Percentiles rank a stretch among this genome's conserved stretches.
Evolutionary conservation across 768 basidiomycete genomes (phyloP).

Genomic region (Megacollybia marginata): DNA sequence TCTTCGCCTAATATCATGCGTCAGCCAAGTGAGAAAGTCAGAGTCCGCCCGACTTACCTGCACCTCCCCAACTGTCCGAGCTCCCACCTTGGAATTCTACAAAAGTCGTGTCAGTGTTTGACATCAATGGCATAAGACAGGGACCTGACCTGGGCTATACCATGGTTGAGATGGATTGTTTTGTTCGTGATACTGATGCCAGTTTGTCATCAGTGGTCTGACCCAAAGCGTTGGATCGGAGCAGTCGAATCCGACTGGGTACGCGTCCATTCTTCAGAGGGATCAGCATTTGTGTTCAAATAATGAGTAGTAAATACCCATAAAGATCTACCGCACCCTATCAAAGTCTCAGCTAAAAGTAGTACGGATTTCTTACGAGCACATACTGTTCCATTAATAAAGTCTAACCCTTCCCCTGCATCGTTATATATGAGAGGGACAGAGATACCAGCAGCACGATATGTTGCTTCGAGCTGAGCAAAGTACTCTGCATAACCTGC

Average conservation of each 20-base stretch:
- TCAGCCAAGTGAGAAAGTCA: too few species aligned
- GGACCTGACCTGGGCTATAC: not conserved
- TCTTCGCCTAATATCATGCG: slow-evolving; percentile 33
- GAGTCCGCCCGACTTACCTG: too few species aligned
- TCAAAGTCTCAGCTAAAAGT: not conserved
- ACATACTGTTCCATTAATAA: slow-evolving; percentile 39
- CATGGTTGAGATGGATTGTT: slow-evolving; percentile 1
- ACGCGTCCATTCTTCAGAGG: slow-evolving; percentile 29
- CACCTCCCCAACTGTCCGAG: slow-evolving; percentile 46
- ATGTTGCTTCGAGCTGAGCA: slow-evolving; percentile 29
- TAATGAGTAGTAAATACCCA: slow-evolving; percentile 22
- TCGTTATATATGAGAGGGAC: slow-evolving; percentile 54
- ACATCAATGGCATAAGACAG: not conserved
- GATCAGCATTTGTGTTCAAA: slow-evolving; percentile 3
- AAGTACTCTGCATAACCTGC: slow-evolving; percentile 42
- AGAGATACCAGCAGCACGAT: slow-evolving; percentile 21
- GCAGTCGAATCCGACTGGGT: slow-evolving; percentile 53
- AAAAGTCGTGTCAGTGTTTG: not conserved
- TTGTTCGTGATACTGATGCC: not conserved
- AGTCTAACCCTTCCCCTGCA: slow-evolving; percentile 28
- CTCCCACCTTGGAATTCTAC: slow-evolving; percentile 42
- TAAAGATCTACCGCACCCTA: slow-evolving; percentile 43
- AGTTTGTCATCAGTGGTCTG: too few species aligned
- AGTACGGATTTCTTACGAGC: not conserved
- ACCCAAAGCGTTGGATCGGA: slow-evolving; percentile 42